phyloP scores from a whole-genome alignment of 1,139 yeast genomes.

The Blastobotrys apis region DNA sequence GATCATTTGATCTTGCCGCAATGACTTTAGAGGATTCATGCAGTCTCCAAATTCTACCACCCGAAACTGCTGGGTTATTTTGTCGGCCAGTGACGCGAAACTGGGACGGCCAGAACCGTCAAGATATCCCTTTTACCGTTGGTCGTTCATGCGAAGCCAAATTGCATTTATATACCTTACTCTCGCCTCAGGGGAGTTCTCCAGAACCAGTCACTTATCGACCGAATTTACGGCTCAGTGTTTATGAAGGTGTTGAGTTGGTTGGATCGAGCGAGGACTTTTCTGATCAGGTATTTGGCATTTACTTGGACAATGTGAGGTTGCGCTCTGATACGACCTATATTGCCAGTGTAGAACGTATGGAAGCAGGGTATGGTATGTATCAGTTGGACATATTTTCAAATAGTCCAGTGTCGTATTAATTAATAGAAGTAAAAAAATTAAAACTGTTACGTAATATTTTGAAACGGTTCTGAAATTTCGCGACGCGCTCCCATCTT shows the following conservation, averaged over 20 bases:
- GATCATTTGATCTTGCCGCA: conserved; percentile 21
- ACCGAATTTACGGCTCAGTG: conserved; percentile 31
- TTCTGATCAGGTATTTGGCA: conserved; percentile 44
- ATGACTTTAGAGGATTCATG: conserved; percentile 19
- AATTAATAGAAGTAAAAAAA: neutral
- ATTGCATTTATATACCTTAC: conserved; percentile 11
- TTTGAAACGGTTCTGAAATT: neutral
- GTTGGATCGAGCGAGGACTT: conserved; percentile 41
- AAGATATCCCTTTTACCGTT: conserved; percentile 15
- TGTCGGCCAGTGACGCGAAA: conserved; percentile 18
- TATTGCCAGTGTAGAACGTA: conserved; percentile 27
- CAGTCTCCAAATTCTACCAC: conserved; percentile 19
- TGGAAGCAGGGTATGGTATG: conserved; percentile 31
- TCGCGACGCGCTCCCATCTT: neutral
- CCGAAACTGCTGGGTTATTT: conserved; percentile 26
- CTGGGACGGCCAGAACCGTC: conserved; percentile 20
- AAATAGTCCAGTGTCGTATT: conserved; percentile 4
- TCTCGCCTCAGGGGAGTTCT: neutral
- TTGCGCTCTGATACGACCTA: conserved; percentile 17
- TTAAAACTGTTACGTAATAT: neutral
- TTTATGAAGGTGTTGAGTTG: conserved; percentile 27
- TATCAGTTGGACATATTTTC: conserved; percentile 15
- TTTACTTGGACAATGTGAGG: conserved; percentile 37
- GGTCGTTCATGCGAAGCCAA: conserved; percentile 13
- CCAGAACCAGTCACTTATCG: conserved; percentile 19